A percentile compares a stretch with the other conserved stretches of the same genome.
These are phyloP conservation scores for Ophiorrhiza pumila DNA, from an alignment of 257 asterid species.

Conservation along the genomic window DNA sequence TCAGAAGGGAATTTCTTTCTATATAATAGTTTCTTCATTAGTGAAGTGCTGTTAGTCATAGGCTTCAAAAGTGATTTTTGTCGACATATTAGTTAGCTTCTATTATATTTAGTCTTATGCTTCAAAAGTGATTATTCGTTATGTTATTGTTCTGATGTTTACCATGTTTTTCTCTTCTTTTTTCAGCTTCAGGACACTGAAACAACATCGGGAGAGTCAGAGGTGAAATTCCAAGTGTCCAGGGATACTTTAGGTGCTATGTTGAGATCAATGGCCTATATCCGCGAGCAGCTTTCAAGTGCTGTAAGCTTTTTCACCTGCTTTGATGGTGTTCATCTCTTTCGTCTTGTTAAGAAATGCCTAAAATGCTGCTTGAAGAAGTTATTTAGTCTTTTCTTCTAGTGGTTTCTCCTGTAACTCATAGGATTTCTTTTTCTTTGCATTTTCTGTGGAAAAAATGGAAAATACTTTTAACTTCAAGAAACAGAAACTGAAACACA, in stretches of 20 bases:
- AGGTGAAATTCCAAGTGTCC: constrained; percentile 80
- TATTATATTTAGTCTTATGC: constrained; percentile 1
- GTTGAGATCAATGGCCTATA: constrained; percentile 84
- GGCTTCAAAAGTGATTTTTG: not conserved
- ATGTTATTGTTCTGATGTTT: constrained; percentile 3
- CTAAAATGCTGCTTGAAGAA: not conserved
- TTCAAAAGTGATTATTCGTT: not conserved
- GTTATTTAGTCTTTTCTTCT: not conserved
- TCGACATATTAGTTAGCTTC: not conserved
- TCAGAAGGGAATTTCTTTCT: constrained; percentile 1
- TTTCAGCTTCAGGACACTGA: constrained; percentile 83
- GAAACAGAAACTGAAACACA: not conserved
- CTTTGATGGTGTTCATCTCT: constrained; percentile 12
- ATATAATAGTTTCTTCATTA: not conserved
- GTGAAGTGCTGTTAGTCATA: not conserved
- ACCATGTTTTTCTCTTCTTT: constrained; percentile 7
- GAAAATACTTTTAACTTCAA: not conserved
- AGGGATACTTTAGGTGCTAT: constrained; percentile 73
- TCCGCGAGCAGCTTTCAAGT: constrained; percentile 72
- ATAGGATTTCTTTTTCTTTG: not conserved
- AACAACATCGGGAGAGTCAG: constrained; percentile 64
- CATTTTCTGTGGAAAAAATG: not conserved
- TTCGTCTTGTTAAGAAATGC: constrained; percentile 3
- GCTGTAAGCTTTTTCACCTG: constrained; percentile 37
- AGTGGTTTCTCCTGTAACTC: not conserved